Percentiles rank a stretch among this genome's conserved stretches.
Conservation (phyloP, 2,329 filamentous ascomycete genomes). For the Trichothecium sympodiale region DNA sequence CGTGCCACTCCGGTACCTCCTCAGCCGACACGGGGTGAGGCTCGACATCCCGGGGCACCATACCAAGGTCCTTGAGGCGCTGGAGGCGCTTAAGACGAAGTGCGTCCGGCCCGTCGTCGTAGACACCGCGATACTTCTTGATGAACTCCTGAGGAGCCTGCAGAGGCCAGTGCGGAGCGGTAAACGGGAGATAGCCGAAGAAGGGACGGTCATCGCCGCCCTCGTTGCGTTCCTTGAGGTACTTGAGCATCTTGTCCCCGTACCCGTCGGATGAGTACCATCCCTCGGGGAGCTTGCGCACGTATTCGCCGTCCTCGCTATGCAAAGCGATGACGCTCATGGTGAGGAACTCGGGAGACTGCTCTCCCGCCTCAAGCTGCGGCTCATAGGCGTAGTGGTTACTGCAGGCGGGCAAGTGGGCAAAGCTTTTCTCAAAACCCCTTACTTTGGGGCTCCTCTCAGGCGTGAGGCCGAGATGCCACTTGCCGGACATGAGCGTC, state of each 20-base stretch:
- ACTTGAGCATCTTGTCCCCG: constrained; percentile 38
- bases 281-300: constrained; percentile 32
- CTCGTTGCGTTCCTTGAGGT: constrained; percentile 37
- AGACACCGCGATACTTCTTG: constrained; percentile 45
- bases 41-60: constrained; percentile 38
- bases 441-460: constrained; percentile 43
- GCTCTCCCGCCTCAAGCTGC: constrained; percentile 21
- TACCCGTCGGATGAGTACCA: constrained; percentile 45
- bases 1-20: constrained; percentile 35
- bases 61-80: constrained; percentile 43
- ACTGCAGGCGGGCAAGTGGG: constrained; percentile 47
- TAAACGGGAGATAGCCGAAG: constrained; percentile 51
- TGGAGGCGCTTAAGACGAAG: constrained; percentile 41
- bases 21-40: constrained; percentile 36
- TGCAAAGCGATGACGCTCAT: constrained; percentile 15
- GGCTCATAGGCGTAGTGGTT: constrained; percentile 42
- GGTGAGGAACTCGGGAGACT: constrained; percentile 22
- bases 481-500: constrained; percentile 52
- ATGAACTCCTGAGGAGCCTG: constrained; percentile 45
- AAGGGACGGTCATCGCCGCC: constrained; percentile 29
- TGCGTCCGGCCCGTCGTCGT: constrained; percentile 48
- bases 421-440: constrained; percentile 49
- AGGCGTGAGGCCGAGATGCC: constrained; percentile 49
- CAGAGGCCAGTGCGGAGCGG: constrained; percentile 52
- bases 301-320: constrained; percentile 23